Percentiles rank a stretch among this genome's conserved stretches.
phyloP scores from a whole-genome alignment of 2,329 filamentous ascomycete species.

The Beauveria australis region DNA sequence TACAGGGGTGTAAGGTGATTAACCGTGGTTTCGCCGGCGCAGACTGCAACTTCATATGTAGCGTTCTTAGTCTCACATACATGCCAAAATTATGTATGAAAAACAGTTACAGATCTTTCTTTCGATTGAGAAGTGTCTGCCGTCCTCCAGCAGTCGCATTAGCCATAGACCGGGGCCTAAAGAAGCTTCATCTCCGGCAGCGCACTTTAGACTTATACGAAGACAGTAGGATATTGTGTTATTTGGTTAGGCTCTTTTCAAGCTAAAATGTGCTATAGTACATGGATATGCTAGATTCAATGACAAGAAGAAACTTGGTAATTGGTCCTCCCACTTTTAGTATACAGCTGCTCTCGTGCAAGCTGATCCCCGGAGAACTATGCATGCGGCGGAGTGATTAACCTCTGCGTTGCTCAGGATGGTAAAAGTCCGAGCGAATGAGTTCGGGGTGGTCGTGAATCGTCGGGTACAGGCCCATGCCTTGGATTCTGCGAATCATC shows the following conservation, averaged over 20 bases:
- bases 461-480: slow-evolving; percentile 84
- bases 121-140: neutral
- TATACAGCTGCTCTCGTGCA: neutral
- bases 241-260: neutral
- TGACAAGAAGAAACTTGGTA: neutral
- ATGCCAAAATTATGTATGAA: neutral
- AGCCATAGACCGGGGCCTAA: too few relatives aligned
- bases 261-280: neutral
- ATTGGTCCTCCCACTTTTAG: neutral
- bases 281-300: slow-evolving; percentile 5
- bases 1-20: slow-evolving; percentile 2
- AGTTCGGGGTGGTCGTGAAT: slow-evolving; percentile 85
- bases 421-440: slow-evolving; percentile 38
- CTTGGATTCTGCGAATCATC: slow-evolving; percentile 81
- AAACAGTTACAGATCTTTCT: neutral
- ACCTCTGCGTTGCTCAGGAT: neutral
- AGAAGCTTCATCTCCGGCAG: neutral
- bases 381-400: neutral
- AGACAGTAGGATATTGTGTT: neutral
- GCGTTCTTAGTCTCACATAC: neutral
- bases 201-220: neutral
- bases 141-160: neutral
- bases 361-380: neutral
- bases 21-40: slow-evolving; percentile 11
- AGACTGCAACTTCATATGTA: neutral